These are phyloP conservation scores for Cercophora sp. DNA, from an alignment of 495 filamentous ascomycete genomes.

Conservation along the genomic window DNA sequence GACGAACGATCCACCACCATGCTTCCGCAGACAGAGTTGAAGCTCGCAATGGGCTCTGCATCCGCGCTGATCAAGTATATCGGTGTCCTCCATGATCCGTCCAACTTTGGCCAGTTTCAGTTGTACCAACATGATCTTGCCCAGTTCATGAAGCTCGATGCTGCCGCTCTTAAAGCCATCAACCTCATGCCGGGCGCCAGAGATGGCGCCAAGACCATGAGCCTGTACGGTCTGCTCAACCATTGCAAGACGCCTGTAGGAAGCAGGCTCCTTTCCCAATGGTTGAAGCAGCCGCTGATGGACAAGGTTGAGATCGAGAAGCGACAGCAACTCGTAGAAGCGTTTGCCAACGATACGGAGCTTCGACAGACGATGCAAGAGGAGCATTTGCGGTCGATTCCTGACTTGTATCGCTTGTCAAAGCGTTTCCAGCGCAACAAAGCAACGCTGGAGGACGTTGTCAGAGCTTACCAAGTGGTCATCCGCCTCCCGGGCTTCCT, in stretches of 20 bases:
- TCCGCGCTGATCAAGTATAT: slow-evolving; percentile 94
- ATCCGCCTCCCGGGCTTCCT: slow-evolving; percentile 90
- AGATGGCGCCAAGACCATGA: slow-evolving; percentile 97
- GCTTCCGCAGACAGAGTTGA: slow-evolving; percentile 87
- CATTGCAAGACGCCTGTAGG: slow-evolving; percentile 97
- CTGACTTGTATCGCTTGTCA: slow-evolving; percentile 87
- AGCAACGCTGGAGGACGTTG: slow-evolving; percentile 92
- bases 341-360: slow-evolving; percentile 90
- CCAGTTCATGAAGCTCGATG: slow-evolving; percentile 98
- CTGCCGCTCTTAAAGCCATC: slow-evolving; percentile 86
- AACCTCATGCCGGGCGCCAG: slow-evolving; percentile 95
- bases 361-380: slow-evolving; percentile 97
- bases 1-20: slow-evolving; percentile 75
- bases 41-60: slow-evolving; percentile 94
- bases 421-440: slow-evolving; percentile 91
- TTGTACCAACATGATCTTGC: slow-evolving; percentile 96
- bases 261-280: slow-evolving; percentile 86
- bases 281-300: slow-evolving; percentile 98
- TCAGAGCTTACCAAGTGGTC: slow-evolving; percentile 88
- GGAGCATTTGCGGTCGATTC: slow-evolving; percentile 88
- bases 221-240: slow-evolving; percentile 86
- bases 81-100: slow-evolving; percentile 81
- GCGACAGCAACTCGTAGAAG: slow-evolving; percentile 90
- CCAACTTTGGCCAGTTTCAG: slow-evolving; percentile 95
- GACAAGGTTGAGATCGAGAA: slow-evolving; percentile 82